Conservation (phyloP, 1,284 basidiomycete species). For the Trichosporon faecale region DNA sequence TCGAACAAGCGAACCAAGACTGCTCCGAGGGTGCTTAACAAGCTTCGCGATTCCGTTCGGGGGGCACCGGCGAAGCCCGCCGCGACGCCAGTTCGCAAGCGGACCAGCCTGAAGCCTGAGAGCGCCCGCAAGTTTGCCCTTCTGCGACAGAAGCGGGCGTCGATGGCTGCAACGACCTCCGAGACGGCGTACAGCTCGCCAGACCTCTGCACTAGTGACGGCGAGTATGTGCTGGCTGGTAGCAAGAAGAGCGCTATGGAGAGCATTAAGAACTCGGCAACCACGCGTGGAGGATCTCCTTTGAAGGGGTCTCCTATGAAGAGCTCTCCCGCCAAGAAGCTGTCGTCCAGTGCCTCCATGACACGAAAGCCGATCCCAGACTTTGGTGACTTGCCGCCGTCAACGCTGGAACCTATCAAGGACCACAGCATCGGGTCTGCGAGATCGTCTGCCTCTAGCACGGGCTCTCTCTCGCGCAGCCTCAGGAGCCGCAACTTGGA, state of each 20-base stretch:
- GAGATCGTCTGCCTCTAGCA: background rate
- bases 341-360: background rate
- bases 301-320: background rate
- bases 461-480: conserved; percentile 11
- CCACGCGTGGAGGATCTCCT: too few relatives aligned
- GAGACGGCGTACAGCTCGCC: background rate
- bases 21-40: background rate
- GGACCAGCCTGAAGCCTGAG: conserved; percentile 3
- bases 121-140: conserved; percentile 12
- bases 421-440: conserved; percentile 12
- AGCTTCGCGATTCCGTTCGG: background rate
- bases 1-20: conserved; percentile 9
- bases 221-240: background rate
- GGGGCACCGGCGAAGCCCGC: background rate
- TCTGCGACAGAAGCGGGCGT: background rate
- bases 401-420: conserved; percentile 19
- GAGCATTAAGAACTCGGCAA: background rate
- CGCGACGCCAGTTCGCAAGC: background rate
- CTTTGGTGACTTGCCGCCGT: conserved; percentile 14
- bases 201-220: background rate
- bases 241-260: background rate
- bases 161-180: background rate
- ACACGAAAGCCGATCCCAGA: conserved; percentile 12
- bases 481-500: conserved; percentile 2
- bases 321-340: background rate